phyloP scores from a whole-genome alignment of 2,329 filamentous ascomycete species.

The Pyrenochaeta sp. region DNA sequence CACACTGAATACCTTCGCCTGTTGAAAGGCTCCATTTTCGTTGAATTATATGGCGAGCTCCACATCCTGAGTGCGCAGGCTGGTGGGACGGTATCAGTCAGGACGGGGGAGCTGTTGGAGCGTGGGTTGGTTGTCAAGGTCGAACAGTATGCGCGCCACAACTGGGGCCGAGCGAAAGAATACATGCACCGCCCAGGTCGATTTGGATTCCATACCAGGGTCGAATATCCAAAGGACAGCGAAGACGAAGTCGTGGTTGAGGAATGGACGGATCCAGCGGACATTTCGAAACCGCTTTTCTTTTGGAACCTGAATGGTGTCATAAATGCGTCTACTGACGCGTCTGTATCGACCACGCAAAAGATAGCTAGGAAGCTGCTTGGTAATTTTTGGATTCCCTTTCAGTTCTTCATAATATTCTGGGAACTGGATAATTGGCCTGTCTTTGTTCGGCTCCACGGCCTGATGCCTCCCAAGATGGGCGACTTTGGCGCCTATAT shows the following conservation, averaged over 20 bases:
- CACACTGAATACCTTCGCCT: conserved; percentile 58
- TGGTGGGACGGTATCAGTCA: conserved; percentile 8
- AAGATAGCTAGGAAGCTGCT: conserved; percentile 5
- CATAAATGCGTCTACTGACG: conserved; percentile 2
- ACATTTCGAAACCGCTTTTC: conserved; percentile 57
- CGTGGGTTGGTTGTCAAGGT: conserved; percentile 44
- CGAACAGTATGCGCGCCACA: conserved; percentile 50
- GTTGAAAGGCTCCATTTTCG: conserved; percentile 47
- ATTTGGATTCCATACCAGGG: neutral
- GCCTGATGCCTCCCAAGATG: neutral
- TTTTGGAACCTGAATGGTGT: conserved; percentile 60
- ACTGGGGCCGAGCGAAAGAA: conserved; percentile 54
- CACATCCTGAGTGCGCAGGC: conserved; percentile 15
- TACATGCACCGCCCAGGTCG: conserved; percentile 2
- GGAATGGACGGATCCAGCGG: conserved; percentile 57
- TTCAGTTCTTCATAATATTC: conserved; percentile 38
- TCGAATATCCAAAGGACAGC: conserved; percentile 11
- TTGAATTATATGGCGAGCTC: conserved; percentile 16
- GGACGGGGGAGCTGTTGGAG: neutral
- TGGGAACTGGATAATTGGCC: conserved; percentile 43
- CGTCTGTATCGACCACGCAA: neutral
- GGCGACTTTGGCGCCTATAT: neutral
- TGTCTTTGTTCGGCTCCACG: conserved; percentile 22
- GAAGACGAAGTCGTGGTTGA: conserved; percentile 51
- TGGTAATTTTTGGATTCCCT: conserved; percentile 20